These are phyloP conservation scores for Phytophthora parvispora DNA, from an alignment of 352 stramenopile species.

Conservation along the genomic window DNA sequence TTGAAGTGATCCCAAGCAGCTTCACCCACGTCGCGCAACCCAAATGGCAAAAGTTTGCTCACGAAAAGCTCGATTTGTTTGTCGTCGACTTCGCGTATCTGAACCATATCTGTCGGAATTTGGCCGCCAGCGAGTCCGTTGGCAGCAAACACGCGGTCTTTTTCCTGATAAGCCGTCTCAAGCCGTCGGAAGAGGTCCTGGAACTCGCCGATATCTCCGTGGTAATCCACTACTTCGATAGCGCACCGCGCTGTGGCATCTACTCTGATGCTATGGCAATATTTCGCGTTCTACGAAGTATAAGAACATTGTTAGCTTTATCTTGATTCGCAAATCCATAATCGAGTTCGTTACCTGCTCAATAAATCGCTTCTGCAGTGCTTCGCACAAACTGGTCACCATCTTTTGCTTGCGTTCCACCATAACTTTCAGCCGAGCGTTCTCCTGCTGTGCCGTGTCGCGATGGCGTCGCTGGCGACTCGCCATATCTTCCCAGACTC, in stretches of 20 bases:
- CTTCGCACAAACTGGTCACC: neutral
- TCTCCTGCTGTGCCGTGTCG: conserved; percentile 24
- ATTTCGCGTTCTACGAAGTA: neutral
- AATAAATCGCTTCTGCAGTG: conserved; percentile 8
- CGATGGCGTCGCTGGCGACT: conserved; percentile 1
- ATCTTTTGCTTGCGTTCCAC: conserved; percentile 32
- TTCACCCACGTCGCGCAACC: conserved; percentile 10
- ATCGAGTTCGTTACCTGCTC: conserved; percentile 8
- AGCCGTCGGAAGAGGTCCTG: conserved; percentile 26
- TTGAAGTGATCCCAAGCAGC: conserved; percentile 33
- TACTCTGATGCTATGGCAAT: neutral
- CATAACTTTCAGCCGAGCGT: conserved; percentile 20
- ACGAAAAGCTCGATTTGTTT: conserved; percentile 20
- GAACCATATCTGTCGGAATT: conserved; percentile 2
- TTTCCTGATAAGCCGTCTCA: conserved; percentile 26
- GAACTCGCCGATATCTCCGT: conserved; percentile 31
- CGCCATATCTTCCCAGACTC: conserved; percentile 7
- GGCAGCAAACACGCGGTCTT: conserved; percentile 30
- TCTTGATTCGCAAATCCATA: neutral
- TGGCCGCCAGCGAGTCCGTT: conserved; percentile 9
- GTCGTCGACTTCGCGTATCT: conserved; percentile 14
- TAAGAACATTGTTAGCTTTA: neutral
- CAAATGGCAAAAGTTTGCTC: conserved; percentile 30
- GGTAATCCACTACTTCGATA: conserved; percentile 10
- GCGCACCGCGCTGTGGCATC: neutral